Evolutionary conservation across 2,329 filamentous ascomycete species (phyloP).

Genomic region (Cercospora sp.): DNA sequence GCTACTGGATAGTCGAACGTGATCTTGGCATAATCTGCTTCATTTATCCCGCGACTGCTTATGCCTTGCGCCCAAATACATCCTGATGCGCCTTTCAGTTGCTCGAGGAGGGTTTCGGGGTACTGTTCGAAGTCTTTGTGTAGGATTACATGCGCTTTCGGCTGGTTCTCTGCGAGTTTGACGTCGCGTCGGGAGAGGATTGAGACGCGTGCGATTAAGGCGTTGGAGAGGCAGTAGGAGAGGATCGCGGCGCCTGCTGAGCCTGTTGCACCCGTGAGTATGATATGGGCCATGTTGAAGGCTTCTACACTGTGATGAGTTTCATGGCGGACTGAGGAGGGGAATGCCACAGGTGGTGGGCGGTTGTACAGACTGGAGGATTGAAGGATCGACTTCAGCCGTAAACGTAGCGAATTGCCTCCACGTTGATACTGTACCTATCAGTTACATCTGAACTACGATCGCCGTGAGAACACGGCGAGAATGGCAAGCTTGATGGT

Average conservation of each 20-base stretch:
- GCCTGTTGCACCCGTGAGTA: conserved; percentile 49
- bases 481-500: not conserved
- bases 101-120: conserved; percentile 56
- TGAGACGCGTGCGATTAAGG: conserved; percentile 63
- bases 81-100: conserved; percentile 65
- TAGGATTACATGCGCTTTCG: conserved; percentile 64
- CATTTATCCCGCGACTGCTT: conserved; percentile 39
- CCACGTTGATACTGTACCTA: not conserved
- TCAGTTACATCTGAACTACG: not conserved
- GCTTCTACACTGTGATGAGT: not conserved
- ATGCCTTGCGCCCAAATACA: conserved; percentile 75
- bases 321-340: not conserved
- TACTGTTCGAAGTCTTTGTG: conserved; percentile 68
- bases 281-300: conserved; percentile 41
- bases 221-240: conserved; percentile 40
- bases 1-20: conserved; percentile 66
- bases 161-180: conserved; percentile 61
- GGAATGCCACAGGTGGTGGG: not conserved
- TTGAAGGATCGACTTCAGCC: not conserved
- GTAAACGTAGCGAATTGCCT: not conserved
- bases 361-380: not conserved
- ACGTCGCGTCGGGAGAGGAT: conserved; percentile 68
- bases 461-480: too few relatives aligned
- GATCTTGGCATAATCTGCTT: conserved; percentile 60
- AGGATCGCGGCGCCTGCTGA: conserved; percentile 45